Conservation (phyloP, 306 rosid genomes). For the Elaeagnus macrophylla region DNA sequence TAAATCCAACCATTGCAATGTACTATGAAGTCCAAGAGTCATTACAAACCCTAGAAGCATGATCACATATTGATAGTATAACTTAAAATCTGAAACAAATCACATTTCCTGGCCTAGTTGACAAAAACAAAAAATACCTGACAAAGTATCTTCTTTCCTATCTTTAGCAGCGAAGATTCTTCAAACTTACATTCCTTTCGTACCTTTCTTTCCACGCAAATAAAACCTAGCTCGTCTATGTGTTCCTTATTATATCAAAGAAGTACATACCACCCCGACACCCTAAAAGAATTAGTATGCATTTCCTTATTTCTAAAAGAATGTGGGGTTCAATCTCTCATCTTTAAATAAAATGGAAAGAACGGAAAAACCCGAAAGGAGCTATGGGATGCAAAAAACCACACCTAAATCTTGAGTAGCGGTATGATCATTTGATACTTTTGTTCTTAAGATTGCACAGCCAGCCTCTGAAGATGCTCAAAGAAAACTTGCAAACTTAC, state of each 20-base stretch:
- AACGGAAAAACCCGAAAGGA: slow-evolving; percentile 31
- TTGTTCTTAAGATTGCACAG: slow-evolving; percentile 80
- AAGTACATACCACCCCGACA: slow-evolving; percentile 26
- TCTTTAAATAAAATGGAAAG: slow-evolving; percentile 39
- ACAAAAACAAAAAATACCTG: slow-evolving; percentile 20
- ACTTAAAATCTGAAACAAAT: slow-evolving; percentile 26
- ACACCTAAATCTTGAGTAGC: slow-evolving; percentile 32
- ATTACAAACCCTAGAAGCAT: slow-evolving; percentile 23
- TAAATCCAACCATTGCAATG: background rate
- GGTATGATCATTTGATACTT: slow-evolving; percentile 24
- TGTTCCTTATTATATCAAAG: slow-evolving; percentile 37
- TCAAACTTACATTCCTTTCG: slow-evolving; percentile 30
- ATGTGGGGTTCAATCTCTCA: slow-evolving; percentile 35
- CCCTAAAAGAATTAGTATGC: slow-evolving; percentile 44
- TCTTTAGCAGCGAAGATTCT: slow-evolving; percentile 23
- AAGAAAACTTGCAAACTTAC: slow-evolving; percentile 97
- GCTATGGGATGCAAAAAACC: slow-evolving; percentile 25
- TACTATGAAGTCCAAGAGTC: background rate
- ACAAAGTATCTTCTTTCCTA: slow-evolving; percentile 30
- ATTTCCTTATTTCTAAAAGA: slow-evolving; percentile 39
- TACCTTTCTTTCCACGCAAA: slow-evolving; percentile 38
- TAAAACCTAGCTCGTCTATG: slow-evolving; percentile 24
- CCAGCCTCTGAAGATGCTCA: slow-evolving; percentile 94
- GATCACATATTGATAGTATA: slow-evolving; percentile 23
- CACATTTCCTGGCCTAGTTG: slow-evolving; percentile 26